phyloP scores from a whole-genome alignment of 805 yeast species.

The Huiozyma naganishii region DNA sequence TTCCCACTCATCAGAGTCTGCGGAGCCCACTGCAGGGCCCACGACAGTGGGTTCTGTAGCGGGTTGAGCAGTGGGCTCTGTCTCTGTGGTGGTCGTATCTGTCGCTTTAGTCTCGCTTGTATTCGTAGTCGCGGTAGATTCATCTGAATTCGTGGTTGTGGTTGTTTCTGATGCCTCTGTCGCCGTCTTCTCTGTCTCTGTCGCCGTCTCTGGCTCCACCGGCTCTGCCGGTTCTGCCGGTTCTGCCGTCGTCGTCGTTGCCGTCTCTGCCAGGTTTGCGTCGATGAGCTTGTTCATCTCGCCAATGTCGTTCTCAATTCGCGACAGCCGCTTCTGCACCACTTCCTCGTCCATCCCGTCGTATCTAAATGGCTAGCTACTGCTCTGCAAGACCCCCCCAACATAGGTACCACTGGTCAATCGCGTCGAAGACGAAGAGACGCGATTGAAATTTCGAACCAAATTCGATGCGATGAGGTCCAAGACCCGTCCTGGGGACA shows the following conservation, averaged over 20 bases:
- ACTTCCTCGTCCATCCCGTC: conserved; percentile 21
- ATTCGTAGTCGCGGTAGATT: background rate
- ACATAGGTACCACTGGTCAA: no score
- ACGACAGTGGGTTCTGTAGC: no score
- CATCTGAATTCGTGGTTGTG: no score
- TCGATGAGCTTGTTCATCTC: conserved; percentile 28
- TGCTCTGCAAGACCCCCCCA: no score
- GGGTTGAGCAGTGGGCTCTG: background rate
- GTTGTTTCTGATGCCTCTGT: background rate
- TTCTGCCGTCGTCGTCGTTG: background rate
- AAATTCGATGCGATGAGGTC: background rate
- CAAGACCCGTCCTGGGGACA: background rate
- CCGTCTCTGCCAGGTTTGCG: conserved; percentile 12
- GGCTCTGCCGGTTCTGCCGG: background rate
- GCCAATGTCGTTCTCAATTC: conserved; percentile 26
- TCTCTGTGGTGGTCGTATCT: background rate
- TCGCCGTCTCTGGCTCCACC: background rate
- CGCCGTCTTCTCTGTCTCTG: background rate
- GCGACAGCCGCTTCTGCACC: conserved; percentile 25
- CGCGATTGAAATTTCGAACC: background rate
- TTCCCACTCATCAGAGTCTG: conserved; percentile 4
- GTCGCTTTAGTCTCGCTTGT: background rate
- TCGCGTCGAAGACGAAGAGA: no score
- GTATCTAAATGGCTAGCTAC: background rate
- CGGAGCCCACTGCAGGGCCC: no score